Evolutionary conservation across 768 basidiomycete species (phyloP).

Genomic region (Terana coerulea): DNA sequence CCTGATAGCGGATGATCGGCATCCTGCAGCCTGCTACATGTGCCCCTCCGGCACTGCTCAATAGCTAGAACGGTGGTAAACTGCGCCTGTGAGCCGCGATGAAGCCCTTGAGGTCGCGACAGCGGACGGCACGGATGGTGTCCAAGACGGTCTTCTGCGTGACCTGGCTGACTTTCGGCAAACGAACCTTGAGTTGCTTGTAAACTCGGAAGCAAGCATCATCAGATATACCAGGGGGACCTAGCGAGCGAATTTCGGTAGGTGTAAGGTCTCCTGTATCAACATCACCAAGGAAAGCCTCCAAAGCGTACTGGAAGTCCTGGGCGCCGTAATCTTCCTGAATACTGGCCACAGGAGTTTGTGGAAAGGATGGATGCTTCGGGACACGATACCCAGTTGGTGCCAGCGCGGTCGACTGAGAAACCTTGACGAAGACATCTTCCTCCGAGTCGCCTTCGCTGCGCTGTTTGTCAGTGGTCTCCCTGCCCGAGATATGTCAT

Average conservation of each 20-base stretch:
- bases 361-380: neutral
- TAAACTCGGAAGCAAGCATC: neutral
- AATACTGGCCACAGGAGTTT: neutral
- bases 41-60: conserved; percentile 2
- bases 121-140: neutral
- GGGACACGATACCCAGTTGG: neutral
- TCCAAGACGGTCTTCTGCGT: neutral
- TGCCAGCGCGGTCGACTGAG: neutral
- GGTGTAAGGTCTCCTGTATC: neutral
- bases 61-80: conserved; percentile 11
- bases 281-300: neutral
- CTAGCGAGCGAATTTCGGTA: neutral
- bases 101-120: neutral
- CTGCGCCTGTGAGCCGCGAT: neutral
- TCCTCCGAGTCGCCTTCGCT: neutral
- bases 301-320: neutral
- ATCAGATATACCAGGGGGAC: neutral
- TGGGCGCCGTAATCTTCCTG: neutral
- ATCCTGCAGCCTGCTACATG: neutral
- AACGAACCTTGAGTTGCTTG: conserved; percentile 8
- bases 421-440: neutral
- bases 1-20: neutral
- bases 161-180: conserved; percentile 8
- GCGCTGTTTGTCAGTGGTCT: neutral
- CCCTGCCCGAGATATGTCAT: neutral